Evolutionary conservation across 2,329 filamentous ascomycete species (phyloP).

Genomic region (Aspergillus amoenus): DNA sequence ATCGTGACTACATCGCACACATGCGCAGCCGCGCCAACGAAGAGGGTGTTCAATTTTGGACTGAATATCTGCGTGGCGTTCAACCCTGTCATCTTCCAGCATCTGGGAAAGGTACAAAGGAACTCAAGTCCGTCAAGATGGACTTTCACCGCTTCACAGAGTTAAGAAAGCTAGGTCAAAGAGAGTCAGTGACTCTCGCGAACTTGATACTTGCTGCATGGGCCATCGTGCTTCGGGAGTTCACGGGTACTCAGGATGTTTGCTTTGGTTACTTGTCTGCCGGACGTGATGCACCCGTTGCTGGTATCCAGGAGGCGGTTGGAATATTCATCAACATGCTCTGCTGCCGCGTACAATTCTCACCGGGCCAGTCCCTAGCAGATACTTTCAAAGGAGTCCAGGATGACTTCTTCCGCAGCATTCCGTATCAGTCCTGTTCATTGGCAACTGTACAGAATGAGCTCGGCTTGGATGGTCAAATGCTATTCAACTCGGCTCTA

Average conservation of each 20-base stretch:
- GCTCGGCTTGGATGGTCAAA: conserved; percentile 33
- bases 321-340: conserved; percentile 58
- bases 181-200: conserved; percentile 33
- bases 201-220: conserved; percentile 40
- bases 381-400: conserved; percentile 48
- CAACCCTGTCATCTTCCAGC: conserved; percentile 31
- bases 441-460: conserved; percentile 49
- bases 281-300: conserved; percentile 46
- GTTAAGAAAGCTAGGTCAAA: conserved; percentile 33
- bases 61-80: conserved; percentile 32
- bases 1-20: conserved; percentile 40
- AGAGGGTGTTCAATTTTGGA: conserved; percentile 35
- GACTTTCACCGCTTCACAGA: conserved; percentile 25
- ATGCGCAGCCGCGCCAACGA: conserved; percentile 26
- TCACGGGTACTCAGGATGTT: conserved; percentile 37
- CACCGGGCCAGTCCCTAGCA: conserved; percentile 33
- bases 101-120: background rate
- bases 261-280: conserved; percentile 44
- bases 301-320: conserved; percentile 47
- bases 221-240: conserved; percentile 36
- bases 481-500: conserved; percentile 44
- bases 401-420: conserved; percentile 46
- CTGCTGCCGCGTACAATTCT: conserved; percentile 48
- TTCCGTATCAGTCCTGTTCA: conserved; percentile 53
- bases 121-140: conserved; percentile 13